Evolutionary conservation across 2,329 filamentous ascomycete genomes (phyloP).

Genomic region (Epichloe sibirici): DNA sequence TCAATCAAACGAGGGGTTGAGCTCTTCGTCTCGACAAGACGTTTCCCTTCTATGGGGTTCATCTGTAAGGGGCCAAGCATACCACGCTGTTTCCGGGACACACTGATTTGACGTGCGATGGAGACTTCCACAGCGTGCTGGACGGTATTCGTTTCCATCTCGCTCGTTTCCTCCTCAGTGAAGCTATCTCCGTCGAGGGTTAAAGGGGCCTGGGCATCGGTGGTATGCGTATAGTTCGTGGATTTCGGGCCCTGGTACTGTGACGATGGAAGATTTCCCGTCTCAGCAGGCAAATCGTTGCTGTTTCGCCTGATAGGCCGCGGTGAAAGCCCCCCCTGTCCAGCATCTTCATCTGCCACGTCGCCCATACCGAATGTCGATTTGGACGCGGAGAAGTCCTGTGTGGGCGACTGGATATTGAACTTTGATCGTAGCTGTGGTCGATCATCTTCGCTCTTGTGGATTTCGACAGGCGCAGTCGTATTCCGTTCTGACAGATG

Average conservation of each 20-base stretch:
- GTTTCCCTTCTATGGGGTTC: slow-evolving; percentile 5
- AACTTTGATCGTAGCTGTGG: slow-evolving; percentile 7
- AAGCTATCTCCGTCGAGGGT: not conserved
- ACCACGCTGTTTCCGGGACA: slow-evolving; percentile 49
- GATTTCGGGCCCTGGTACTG: not conserved
- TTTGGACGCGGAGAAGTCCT: not conserved
- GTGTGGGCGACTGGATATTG: slow-evolving; percentile 2
- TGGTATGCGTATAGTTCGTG: not conserved
- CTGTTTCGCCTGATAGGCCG: not conserved
- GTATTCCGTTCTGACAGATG: not conserved
- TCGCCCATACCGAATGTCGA: slow-evolving; percentile 3
- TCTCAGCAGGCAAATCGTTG: not conserved
- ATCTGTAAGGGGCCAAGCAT: slow-evolving; percentile 42
- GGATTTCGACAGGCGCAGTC: not conserved
- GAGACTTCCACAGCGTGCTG: slow-evolving; percentile 51
- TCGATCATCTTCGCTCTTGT: not conserved
- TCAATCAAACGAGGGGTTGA: slow-evolving; percentile 35
- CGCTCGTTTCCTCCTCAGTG: slow-evolving; percentile 5
- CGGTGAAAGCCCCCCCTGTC: not conserved
- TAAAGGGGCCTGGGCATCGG: not conserved
- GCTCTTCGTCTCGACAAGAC: slow-evolving; percentile 24
- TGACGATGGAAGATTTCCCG: not conserved
- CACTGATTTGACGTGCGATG: slow-evolving; percentile 55
- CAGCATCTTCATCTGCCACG: not conserved
- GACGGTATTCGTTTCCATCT: slow-evolving; percentile 20